These are phyloP conservation scores for Nannochloropsis salina DNA, from an alignment of 108 stramenopile species.

Conservation along the genomic window DNA sequence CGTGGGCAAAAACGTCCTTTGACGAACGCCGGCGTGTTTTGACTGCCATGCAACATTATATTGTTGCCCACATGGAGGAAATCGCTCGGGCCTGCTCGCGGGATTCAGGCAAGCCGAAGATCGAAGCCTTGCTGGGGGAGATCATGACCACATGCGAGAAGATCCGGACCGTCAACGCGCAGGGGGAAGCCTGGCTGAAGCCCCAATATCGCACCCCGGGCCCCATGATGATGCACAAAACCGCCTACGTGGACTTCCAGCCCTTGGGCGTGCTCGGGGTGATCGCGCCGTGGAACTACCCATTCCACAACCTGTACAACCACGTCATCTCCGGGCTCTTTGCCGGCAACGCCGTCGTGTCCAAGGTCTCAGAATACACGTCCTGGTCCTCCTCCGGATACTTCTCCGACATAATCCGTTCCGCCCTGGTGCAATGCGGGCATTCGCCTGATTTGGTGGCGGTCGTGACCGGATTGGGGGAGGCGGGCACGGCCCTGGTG, in stretches of 20 bases:
- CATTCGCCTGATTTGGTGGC: slow-evolving; percentile 84
- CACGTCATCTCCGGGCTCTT: slow-evolving; percentile 89
- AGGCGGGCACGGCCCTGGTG: slow-evolving; percentile 85
- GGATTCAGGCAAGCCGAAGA: slow-evolving; percentile 77
- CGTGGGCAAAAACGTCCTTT: slow-evolving; percentile 81
- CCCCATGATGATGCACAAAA: slow-evolving; percentile 90
- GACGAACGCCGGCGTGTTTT: slow-evolving; percentile 77
- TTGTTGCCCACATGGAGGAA: slow-evolving; percentile 73
- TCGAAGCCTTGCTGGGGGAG: slow-evolving; percentile 90
- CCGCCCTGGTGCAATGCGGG: slow-evolving; percentile 75
- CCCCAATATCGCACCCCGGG: slow-evolving; percentile 69
- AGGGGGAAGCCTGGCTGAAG: slow-evolving; percentile 80
- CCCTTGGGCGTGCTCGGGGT: slow-evolving; percentile 91
- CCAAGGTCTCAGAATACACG: slow-evolving; percentile 91
- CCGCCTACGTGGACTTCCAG: slow-evolving; percentile 88
- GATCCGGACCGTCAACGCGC: slow-evolving; percentile 70
- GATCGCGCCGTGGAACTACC: slow-evolving; percentile 99
- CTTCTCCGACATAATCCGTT: slow-evolving; percentile 68
- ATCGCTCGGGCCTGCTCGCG: slow-evolving; percentile 72
- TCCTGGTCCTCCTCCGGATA: slow-evolving; percentile 73
- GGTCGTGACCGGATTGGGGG: slow-evolving; percentile 80
- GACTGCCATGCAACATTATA: slow-evolving; percentile 82
- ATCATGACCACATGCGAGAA: slow-evolving; percentile 94
- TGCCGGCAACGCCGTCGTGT: slow-evolving; percentile 91
- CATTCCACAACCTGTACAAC: slow-evolving; percentile 94